Conservation (phyloP, 805 yeast species). For the Wickerhamiella shivajii region DNA sequence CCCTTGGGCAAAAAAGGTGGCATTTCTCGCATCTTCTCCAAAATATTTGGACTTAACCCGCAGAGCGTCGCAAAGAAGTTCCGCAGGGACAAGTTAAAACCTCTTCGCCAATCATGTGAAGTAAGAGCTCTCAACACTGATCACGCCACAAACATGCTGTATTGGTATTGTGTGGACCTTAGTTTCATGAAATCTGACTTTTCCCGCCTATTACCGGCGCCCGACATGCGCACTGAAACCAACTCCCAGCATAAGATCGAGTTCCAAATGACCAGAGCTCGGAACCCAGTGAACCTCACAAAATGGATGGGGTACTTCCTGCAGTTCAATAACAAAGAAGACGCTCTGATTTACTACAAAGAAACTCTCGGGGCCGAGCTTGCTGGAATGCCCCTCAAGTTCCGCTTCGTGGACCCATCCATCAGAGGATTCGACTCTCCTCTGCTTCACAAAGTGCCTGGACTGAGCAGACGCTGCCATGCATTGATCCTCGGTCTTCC, state of each 20-base stretch:
- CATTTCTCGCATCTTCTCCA: constrained; percentile 8
- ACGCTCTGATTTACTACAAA: constrained; percentile 37
- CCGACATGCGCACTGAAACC: constrained; percentile 12
- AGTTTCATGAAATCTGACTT: constrained; percentile 22
- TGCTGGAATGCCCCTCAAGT: constrained; percentile 35
- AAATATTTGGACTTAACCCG: constrained; percentile 6
- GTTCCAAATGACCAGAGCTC: constrained; percentile 33
- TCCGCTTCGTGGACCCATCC: constrained; percentile 31
- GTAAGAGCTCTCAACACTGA: constrained; percentile 14
- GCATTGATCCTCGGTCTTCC: constrained; percentile 24
- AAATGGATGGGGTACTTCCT: constrained; percentile 39
- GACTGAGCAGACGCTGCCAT: constrained; percentile 17
- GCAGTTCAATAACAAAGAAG: constrained; percentile 32
- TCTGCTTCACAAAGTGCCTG: constrained; percentile 18
- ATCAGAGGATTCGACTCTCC: constrained; percentile 18
- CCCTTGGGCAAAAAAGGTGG: constrained; percentile 5
- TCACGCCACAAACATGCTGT: constrained; percentile 19
- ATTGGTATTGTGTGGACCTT: constrained; percentile 24
- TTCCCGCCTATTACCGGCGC: constrained; percentile 22
- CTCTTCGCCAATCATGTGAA: neutral
- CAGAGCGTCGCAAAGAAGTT: constrained; percentile 1
- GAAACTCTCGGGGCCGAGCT: constrained; percentile 37
- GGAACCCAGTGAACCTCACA: constrained; percentile 33
- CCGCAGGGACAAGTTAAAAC: constrained; percentile 3
- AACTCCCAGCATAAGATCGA: constrained; percentile 14